These are phyloP conservation scores for Solanum gandarillasii DNA, from an alignment of 257 asterid genomes.

Conservation along the genomic window DNA sequence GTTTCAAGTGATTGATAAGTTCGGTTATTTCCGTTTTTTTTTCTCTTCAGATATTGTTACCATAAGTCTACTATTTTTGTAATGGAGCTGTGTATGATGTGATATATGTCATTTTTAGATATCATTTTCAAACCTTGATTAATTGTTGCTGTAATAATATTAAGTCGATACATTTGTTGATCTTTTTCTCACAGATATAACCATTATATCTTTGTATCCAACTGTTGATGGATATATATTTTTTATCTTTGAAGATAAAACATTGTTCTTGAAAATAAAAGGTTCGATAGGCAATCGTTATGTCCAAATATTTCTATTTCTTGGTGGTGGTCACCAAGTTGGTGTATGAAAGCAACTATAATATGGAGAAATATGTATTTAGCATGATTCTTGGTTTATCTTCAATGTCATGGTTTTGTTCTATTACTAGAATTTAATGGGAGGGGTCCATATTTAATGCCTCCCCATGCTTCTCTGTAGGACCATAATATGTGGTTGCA, in stretches of 20 bases:
- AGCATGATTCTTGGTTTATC: neutral
- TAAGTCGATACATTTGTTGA: neutral
- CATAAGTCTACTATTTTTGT: conserved; percentile 20
- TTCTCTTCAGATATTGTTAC: neutral
- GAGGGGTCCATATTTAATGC: conserved; percentile 35
- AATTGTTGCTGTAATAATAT: neutral
- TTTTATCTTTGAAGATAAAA: neutral
- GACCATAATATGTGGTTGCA: conserved; percentile 47
- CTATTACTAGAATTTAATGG: conserved; percentile 20
- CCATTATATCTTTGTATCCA: neutral
- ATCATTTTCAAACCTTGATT: conserved; percentile 12
- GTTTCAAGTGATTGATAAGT: conserved; percentile 9
- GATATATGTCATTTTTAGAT: conserved; percentile 7
- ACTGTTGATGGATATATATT: neutral
- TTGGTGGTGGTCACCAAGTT: conserved; percentile 11
- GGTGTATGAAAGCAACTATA: conserved; percentile 12
- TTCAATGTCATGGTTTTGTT: conserved; percentile 9
- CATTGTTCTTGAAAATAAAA: neutral
- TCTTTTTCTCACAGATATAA: conserved; percentile 9
- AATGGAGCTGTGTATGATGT: conserved; percentile 20
- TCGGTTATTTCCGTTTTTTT: conserved; percentile 24
- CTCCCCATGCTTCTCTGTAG: conserved; percentile 23
- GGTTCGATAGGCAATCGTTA: neutral
- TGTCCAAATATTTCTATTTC: neutral
- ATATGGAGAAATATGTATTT: conserved; percentile 13